Evolutionary conservation across 768 basidiomycete genomes (phyloP).

Genomic region (Boletus pseudo-olivaceus): DNA sequence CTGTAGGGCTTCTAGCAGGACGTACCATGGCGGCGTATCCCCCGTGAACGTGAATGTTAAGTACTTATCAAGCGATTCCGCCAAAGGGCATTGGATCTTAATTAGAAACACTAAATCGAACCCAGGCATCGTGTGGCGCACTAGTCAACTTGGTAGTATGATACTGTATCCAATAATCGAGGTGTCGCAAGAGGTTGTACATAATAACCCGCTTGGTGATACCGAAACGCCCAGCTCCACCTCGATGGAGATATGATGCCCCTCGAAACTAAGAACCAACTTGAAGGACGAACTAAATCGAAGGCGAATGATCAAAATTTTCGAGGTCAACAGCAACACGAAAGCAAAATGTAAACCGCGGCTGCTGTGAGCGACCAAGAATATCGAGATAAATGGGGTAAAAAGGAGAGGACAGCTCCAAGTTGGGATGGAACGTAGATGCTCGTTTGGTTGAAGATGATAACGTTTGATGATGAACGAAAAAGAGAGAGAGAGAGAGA

Average conservation of each 20-base stretch:
- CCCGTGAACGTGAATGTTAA: neutral
- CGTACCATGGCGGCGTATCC: constrained; percentile 15
- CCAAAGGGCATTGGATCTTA: neutral
- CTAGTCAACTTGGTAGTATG: neutral
- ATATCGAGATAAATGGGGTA: neutral
- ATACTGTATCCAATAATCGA: neutral
- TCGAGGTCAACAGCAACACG: neutral
- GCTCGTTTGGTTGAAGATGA: neutral
- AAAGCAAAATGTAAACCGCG: neutral
- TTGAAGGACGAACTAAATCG: neutral
- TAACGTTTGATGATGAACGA: neutral
- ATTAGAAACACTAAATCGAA: neutral
- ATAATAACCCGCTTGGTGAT: constrained; percentile 1
- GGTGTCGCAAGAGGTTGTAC: neutral
- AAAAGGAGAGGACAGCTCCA: constrained; percentile 18
- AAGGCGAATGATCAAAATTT: constrained; percentile 4
- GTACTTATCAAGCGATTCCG: constrained; percentile 17
- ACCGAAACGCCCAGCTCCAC: constrained; percentile 21
- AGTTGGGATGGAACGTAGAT: constrained; percentile 2
- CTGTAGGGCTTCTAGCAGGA: neutral
- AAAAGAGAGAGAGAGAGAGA: constrained; percentile 2
- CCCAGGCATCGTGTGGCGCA: too few species aligned
- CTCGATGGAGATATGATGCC: constrained; percentile 12
- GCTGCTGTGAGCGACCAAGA: neutral
- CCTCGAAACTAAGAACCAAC: constrained; percentile 2